Percentiles rank a stretch among this genome's conserved stretches.
Evolutionary conservation across 2,329 filamentous ascomycete species (phyloP).

Genomic region (Fusarium sp.): DNA sequence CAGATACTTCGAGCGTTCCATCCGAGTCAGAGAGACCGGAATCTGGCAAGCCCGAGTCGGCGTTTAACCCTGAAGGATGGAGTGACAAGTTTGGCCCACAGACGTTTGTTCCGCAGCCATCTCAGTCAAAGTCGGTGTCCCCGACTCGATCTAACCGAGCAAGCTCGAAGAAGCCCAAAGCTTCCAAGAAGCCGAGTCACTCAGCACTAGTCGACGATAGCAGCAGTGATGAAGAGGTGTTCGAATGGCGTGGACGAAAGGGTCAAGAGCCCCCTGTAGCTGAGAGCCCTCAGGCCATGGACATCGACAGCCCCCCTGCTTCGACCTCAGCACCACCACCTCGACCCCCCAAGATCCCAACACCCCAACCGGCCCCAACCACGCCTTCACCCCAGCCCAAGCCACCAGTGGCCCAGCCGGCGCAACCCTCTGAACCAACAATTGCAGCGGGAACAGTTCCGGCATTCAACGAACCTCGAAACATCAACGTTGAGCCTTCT

Average conservation of each 20-base stretch:
- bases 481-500: slow-evolving; percentile 68
- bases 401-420: slow-evolving; percentile 1
- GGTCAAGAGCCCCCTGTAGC: slow-evolving; percentile 43
- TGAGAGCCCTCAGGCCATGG: slow-evolving; percentile 70
- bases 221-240: slow-evolving; percentile 56
- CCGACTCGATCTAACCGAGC: slow-evolving; percentile 56
- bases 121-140: slow-evolving; percentile 53
- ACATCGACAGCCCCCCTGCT: slow-evolving; percentile 67
- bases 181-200: slow-evolving; percentile 61
- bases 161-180: slow-evolving; percentile 69
- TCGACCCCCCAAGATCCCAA: slow-evolving; percentile 30
- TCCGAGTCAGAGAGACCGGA: slow-evolving; percentile 40
- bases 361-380: slow-evolving; percentile 14
- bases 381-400: slow-evolving; percentile 22
- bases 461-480: slow-evolving; percentile 52
- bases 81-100: slow-evolving; percentile 63
- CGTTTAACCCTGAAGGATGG: slow-evolving; percentile 66
- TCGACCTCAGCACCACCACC: slow-evolving; percentile 28
- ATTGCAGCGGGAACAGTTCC: not conserved
- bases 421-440: not conserved
- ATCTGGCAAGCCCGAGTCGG: slow-evolving; percentile 41
- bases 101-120: slow-evolving; percentile 62
- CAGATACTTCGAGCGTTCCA: slow-evolving; percentile 35
- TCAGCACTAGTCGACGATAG: slow-evolving; percentile 60
- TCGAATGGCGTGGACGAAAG: slow-evolving; percentile 50